A percentile compares a stretch with the other conserved stretches of the same genome.
Conservation (phyloP, 2,329 filamentous ascomycete species). For the Cytospora chrysosperma region DNA sequence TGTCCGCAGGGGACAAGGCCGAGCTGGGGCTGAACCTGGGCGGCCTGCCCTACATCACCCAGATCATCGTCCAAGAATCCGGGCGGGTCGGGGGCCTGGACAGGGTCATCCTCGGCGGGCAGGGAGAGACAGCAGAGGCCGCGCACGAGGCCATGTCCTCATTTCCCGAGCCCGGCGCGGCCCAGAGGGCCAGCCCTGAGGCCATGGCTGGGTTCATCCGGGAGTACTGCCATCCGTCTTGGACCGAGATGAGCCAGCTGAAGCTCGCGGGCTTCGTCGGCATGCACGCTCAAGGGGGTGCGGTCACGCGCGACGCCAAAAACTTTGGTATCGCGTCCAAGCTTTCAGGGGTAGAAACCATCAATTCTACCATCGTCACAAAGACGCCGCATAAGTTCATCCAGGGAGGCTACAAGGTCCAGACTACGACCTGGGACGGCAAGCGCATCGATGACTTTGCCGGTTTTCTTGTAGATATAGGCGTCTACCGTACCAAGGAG, state of each 20-base stretch:
- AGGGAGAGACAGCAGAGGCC: conserved; percentile 27
- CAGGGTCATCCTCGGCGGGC: conserved; percentile 26
- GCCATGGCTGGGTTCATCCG: conserved; percentile 3
- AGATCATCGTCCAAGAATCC: conserved; percentile 26
- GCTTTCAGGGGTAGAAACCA: neutral
- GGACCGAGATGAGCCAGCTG: neutral
- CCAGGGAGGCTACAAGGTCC: conserved; percentile 26
- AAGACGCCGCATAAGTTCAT: conserved; percentile 29
- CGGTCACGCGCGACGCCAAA: conserved; percentile 23
- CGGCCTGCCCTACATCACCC: conserved; percentile 25
- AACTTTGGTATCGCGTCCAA: conserved; percentile 21
- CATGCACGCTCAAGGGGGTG: conserved; percentile 24
- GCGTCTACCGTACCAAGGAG: conserved; percentile 1
- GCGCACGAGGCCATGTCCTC: conserved; percentile 26
- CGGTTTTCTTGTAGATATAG: conserved; percentile 20
- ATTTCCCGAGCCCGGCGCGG: conserved; percentile 18
- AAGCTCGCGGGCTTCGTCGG: conserved; percentile 26
- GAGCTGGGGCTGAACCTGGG: conserved; percentile 10
- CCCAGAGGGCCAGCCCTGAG: neutral
- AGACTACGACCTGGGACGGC: conserved; percentile 23
- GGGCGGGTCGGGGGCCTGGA: conserved; percentile 21
- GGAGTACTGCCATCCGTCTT: neutral
- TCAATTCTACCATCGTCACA: conserved; percentile 23
- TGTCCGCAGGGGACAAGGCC: conserved; percentile 18
- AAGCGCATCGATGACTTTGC: conserved; percentile 26